These are phyloP conservation scores for Streptanthus diversifolius DNA, from an alignment of 345 rosid genomes.

Conservation along the genomic window DNA sequence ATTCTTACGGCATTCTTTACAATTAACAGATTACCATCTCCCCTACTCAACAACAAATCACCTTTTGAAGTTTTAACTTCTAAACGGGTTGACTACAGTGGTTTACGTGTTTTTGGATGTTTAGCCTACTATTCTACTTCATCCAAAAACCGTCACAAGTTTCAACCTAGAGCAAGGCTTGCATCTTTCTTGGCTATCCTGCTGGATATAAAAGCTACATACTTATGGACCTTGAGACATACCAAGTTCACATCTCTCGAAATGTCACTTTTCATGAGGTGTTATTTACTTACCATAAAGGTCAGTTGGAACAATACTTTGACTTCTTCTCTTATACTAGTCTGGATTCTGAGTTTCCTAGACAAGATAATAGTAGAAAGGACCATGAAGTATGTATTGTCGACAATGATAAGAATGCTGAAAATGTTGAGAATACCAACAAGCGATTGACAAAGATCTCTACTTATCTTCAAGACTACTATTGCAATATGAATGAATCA, in stretches of 20 bases:
- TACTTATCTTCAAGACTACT: background rate
- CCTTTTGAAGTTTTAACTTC: background rate
- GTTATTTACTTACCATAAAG: background rate
- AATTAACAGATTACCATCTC: background rate
- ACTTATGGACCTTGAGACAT: background rate
- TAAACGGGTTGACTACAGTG: background rate
- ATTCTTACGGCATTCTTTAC: background rate
- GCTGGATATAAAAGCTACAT: background rate
- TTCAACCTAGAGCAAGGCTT: background rate
- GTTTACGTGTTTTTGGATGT: background rate
- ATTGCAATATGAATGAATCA: background rate
- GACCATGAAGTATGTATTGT: background rate
- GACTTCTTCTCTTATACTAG: background rate
- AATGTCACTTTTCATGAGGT: background rate
- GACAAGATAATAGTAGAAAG: no score
- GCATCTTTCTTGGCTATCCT: background rate
- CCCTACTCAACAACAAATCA: background rate
- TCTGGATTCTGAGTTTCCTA: background rate
- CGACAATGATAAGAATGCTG: background rate
- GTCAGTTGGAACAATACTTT: background rate
- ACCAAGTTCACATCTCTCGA: background rate
- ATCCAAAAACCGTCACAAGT: background rate
- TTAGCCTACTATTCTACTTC: background rate
- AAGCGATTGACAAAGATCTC: background rate
- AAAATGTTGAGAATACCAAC: background rate